A percentile compares a stretch with the other conserved stretches of the same genome.
Conservation (phyloP, 129 eudicot genomes). For the Lonicera japonica region DNA sequence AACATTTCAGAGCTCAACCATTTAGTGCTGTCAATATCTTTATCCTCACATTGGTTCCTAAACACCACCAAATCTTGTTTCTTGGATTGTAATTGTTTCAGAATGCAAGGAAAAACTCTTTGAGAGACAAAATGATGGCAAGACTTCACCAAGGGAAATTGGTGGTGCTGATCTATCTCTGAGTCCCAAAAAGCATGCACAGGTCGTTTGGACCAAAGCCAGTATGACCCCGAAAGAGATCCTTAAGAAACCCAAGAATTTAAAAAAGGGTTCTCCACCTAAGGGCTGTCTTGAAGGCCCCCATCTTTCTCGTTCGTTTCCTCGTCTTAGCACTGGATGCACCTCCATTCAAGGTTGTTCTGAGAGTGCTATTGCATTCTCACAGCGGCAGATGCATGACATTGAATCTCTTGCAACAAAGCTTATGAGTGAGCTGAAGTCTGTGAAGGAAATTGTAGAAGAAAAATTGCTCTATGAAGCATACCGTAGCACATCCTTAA, state of each 20-base stretch:
- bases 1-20: not conserved
- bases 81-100: conserved; percentile 17
- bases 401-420: conserved; percentile 68
- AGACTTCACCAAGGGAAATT: conserved; percentile 28
- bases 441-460: conserved; percentile 70
- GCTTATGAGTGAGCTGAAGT: conserved; percentile 67
- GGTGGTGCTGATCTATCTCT: conserved; percentile 6
- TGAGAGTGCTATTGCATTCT: conserved; percentile 74
- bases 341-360: conserved; percentile 62
- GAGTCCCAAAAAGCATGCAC: conserved; percentile 12
- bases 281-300: conserved; percentile 44
- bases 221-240: conserved; percentile 22
- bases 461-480: conserved; percentile 56
- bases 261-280: conserved; percentile 15
- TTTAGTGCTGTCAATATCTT: not conserved
- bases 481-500: conserved; percentile 38
- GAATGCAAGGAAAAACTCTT: conserved; percentile 57
- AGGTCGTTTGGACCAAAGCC: conserved; percentile 19
- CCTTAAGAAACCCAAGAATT: conserved; percentile 34
- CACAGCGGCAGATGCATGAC: conserved; percentile 87
- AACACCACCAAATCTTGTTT: not conserved
- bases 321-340: conserved; percentile 54
- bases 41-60: not conserved
- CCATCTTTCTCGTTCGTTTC: conserved; percentile 47
- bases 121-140: conserved; percentile 34